Evolutionary conservation across 1,284 basidiomycete genomes (phyloP).

Genomic region (Filobasidium uniguttulatum): DNA sequence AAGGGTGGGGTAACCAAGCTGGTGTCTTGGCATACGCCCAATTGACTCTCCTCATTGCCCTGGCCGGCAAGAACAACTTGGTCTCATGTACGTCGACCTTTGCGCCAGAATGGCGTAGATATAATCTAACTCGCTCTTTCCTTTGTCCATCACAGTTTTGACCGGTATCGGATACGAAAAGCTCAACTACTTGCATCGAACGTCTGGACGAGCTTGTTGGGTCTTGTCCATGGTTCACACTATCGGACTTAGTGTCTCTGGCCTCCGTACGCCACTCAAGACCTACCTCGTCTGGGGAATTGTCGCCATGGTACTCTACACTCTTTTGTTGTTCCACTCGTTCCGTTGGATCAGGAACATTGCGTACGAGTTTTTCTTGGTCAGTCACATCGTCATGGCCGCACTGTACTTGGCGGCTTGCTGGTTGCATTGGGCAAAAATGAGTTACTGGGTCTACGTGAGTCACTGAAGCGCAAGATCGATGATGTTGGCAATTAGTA

Average conservation of each 20-base stretch:
- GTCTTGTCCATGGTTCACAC: constrained; percentile 30
- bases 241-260: no score
- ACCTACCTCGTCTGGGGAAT: constrained; percentile 16
- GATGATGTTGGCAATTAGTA: no score
- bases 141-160: constrained; percentile 19
- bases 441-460: constrained; percentile 26
- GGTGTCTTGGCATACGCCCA: constrained; percentile 13
- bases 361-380: constrained; percentile 44
- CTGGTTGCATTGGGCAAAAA: constrained; percentile 26
- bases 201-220: constrained; percentile 29
- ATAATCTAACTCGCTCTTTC: no score
- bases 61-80: constrained; percentile 37
- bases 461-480: no score
- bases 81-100: constrained; percentile 19
- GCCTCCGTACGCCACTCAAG: no score
- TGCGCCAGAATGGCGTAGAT: background rate
- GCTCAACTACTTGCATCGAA: constrained; percentile 39
- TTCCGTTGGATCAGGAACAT: constrained; percentile 36
- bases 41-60: constrained; percentile 27
- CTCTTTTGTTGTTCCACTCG: constrained; percentile 39
- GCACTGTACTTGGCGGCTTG: constrained; percentile 29
- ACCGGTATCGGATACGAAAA: constrained; percentile 38
- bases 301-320: constrained; percentile 31
- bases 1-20: background rate
- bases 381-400: constrained; percentile 41